phyloP scores from a whole-genome alignment of 2,329 filamentous ascomycete species.

The Sporothrix mexicana region DNA sequence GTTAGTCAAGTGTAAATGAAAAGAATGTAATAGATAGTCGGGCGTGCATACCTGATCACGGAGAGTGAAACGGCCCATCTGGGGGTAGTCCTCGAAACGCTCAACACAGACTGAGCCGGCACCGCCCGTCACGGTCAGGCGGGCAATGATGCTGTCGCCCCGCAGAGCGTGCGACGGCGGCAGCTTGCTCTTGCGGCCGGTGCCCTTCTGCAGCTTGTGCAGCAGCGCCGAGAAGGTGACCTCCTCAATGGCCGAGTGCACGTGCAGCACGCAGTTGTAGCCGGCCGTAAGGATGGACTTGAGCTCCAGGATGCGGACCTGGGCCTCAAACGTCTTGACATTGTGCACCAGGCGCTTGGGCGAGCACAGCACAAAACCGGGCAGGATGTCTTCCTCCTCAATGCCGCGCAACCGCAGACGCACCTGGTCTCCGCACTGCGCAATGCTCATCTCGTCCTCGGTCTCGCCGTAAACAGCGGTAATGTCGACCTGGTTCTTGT shows the following conservation, averaged over 20 bases:
- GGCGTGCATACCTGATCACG: constrained; percentile 73
- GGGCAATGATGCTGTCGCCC: constrained; percentile 85
- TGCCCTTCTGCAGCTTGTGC: constrained; percentile 96
- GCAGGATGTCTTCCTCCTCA: constrained; percentile 95
- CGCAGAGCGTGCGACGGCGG: constrained; percentile 88
- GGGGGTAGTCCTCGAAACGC: constrained; percentile 92
- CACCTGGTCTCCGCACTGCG: constrained; percentile 92
- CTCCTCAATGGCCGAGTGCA: constrained; percentile 97
- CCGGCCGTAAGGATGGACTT: constrained; percentile 93
- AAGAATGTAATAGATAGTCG: neutral
- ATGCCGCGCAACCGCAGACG: constrained; percentile 90
- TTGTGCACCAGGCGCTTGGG: constrained; percentile 92
- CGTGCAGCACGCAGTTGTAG: constrained; percentile 97
- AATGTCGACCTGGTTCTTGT: constrained; percentile 79
- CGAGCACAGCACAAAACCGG: constrained; percentile 95
- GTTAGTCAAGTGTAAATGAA: constrained; percentile 35
- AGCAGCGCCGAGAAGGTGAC: constrained; percentile 87
- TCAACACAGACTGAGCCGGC: constrained; percentile 91
- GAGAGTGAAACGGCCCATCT: constrained; percentile 88
- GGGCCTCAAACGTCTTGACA: constrained; percentile 88
- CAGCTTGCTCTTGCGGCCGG: constrained; percentile 88
- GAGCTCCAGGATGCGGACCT: constrained; percentile 92
- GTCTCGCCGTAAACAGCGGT: constrained; percentile 92
- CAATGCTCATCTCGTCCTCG: constrained; percentile 84
- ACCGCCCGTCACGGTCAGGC: constrained; percentile 84